Conservation (phyloP, 2,329 filamentous ascomycete species). For the Phyllosticta citriasiana region DNA sequence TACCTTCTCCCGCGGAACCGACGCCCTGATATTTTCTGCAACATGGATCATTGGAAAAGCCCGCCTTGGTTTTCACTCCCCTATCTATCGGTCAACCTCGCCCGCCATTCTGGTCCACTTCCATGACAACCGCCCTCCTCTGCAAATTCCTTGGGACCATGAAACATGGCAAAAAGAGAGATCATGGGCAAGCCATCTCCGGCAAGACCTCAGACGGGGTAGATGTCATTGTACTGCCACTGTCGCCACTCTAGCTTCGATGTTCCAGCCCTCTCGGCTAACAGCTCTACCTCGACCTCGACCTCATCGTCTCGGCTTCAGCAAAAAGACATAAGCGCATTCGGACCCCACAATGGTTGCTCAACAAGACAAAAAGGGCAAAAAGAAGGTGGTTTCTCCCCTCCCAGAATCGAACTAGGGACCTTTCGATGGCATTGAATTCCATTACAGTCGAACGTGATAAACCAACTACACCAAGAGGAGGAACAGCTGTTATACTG, state of each 20-base stretch:
- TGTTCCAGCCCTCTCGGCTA: not conserved
- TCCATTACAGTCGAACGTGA: not conserved
- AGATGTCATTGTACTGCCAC: too few relatives aligned
- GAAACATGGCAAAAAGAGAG: too few relatives aligned
- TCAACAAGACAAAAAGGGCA: not conserved
- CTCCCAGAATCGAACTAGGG: not conserved
- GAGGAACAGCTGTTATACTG: not conserved
- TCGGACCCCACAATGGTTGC: not conserved
- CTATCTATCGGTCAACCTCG: too few relatives aligned
- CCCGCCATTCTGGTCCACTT: too few relatives aligned
- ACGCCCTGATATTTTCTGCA: too few relatives aligned
- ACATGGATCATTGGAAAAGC: too few relatives aligned
- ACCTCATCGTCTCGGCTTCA: not conserved
- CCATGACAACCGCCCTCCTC: too few relatives aligned
- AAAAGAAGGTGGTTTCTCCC: not conserved
- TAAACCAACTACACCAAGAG: not conserved
- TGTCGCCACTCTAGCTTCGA: not conserved
- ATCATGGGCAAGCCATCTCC: too few relatives aligned
- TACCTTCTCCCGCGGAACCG: too few relatives aligned
- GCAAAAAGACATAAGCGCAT: not conserved
- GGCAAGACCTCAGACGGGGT: too few relatives aligned
- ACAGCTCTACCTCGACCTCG: not conserved
- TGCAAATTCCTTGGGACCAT: too few relatives aligned
- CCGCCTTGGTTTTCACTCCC: too few relatives aligned
- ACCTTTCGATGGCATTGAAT: not conserved